Conservation (phyloP, 2,329 filamentous ascomycete species). For the Alternaria arborescens region DNA sequence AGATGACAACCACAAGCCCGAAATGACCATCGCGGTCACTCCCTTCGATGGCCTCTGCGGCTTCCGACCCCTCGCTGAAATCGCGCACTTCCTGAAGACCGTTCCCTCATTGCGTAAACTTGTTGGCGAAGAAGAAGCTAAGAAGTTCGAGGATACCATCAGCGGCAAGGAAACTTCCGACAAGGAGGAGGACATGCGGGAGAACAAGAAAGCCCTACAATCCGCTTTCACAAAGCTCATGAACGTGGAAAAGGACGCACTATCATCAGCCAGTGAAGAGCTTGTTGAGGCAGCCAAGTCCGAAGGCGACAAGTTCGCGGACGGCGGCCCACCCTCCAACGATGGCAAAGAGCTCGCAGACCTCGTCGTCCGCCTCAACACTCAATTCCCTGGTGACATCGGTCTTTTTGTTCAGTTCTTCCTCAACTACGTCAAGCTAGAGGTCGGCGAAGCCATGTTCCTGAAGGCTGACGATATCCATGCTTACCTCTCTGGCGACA, state of each 20-base stretch:
- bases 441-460: constrained; percentile 93
- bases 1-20: constrained; percentile 98
- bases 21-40: constrained; percentile 98
- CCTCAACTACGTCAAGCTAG: constrained; percentile 90
- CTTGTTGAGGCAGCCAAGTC: constrained; percentile 75
- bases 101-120: constrained; percentile 63
- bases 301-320: constrained; percentile 77
- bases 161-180: constrained; percentile 62
- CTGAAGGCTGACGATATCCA: constrained; percentile 97
- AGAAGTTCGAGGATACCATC: constrained; percentile 56
- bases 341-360: constrained; percentile 75
- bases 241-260: constrained; percentile 73
- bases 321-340: constrained; percentile 72
- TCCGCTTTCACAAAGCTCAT: constrained; percentile 81
- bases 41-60: constrained; percentile 96
- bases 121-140: constrained; percentile 58
- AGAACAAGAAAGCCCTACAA: constrained; percentile 81
- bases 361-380: constrained; percentile 78
- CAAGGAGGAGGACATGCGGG: constrained; percentile 55
- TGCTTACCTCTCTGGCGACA: constrained; percentile 90
- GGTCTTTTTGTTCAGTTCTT: constrained; percentile 97
- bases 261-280: constrained; percentile 71
- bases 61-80: constrained; percentile 87
- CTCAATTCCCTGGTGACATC: constrained; percentile 85
- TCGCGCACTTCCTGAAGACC: constrained; percentile 80